Evolutionary conservation across 2,329 filamentous ascomycete species (phyloP).

Genomic region (Ascochyta lentis): DNA sequence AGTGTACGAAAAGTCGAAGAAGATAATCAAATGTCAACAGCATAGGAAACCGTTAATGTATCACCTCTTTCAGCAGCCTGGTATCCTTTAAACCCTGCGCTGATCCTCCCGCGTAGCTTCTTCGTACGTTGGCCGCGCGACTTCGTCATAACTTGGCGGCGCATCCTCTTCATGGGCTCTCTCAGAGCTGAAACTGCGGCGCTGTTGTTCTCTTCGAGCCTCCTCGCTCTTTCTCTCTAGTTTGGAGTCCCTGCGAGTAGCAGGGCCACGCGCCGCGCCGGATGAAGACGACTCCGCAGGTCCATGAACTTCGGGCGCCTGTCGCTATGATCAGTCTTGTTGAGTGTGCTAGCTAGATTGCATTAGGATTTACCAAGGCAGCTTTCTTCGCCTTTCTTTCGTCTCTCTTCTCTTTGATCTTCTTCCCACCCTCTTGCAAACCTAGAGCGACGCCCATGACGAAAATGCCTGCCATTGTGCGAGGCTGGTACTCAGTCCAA

Average conservation of each 20-base stretch:
- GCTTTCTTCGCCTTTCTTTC: slow-evolving; percentile 34
- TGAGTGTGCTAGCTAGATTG: not conserved
- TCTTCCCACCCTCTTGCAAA: slow-evolving; percentile 27
- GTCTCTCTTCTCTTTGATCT: slow-evolving; percentile 31
- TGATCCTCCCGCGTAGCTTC: slow-evolving; percentile 2
- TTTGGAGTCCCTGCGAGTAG: not conserved
- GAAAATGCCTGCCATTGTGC: slow-evolving; percentile 29
- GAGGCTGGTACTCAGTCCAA: slow-evolving; percentile 15
- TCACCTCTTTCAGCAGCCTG: not conserved
- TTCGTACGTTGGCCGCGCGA: slow-evolving; percentile 18
- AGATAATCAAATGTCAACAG: not conserved
- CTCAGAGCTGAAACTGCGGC: slow-evolving; percentile 23
- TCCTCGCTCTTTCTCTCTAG: slow-evolving; percentile 22
- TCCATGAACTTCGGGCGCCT: slow-evolving; percentile 19
- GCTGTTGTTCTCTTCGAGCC: slow-evolving; percentile 15
- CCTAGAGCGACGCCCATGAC: slow-evolving; percentile 30
- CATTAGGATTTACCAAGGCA: slow-evolving; percentile 18
- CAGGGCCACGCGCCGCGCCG: not conserved
- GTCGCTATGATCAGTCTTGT: not conserved
- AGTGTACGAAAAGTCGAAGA: not conserved
- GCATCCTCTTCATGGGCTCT: slow-evolving; percentile 19
- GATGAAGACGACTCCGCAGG: slow-evolving; percentile 15
- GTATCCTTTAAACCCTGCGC: not conserved
- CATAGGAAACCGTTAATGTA: not conserved
- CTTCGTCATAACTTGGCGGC: slow-evolving; percentile 21